Percentiles rank a stretch among this genome's conserved stretches.
phyloP scores from a whole-genome alignment of 768 basidiomycete species.

The Lactarius hengduanensis region DNA sequence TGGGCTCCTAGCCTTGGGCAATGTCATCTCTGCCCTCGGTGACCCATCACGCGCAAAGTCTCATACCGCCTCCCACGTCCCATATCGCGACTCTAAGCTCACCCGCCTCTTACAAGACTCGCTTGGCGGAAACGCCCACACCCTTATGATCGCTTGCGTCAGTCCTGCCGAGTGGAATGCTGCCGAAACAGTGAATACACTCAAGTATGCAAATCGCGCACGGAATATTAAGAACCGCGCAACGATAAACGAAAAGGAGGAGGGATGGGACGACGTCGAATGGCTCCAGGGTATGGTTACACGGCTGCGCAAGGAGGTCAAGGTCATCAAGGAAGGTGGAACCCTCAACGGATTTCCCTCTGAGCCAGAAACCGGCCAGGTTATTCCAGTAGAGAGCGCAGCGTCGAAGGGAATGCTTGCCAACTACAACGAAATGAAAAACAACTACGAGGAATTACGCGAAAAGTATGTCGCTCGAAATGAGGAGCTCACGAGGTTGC shows the following conservation, averaged over 20 bases:
- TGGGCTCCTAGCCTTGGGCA: conserved; percentile 92
- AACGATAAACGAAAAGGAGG: conserved; percentile 89
- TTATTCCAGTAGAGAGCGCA: conserved; percentile 34
- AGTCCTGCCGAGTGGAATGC: conserved; percentile 96
- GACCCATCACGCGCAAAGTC: conserved; percentile 88
- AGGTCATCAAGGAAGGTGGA: conserved; percentile 71
- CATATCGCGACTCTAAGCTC: conserved; percentile 98
- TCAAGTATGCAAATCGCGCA: conserved; percentile 97
- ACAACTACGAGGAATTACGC: conserved; percentile 80
- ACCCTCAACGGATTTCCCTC: conserved; percentile 28
- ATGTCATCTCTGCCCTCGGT: conserved; percentile 96
- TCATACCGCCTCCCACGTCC: conserved; percentile 83
- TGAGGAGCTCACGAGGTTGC: conserved; percentile 78
- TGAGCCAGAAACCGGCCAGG: conserved; percentile 18
- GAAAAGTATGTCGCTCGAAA: conserved; percentile 86
- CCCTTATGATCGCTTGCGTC: conserved; percentile 98
- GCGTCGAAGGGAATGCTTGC: conserved; percentile 74
- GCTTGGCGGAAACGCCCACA: conserved; percentile 95
- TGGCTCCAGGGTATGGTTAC: conserved; percentile 88
- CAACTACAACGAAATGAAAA: conserved; percentile 81
- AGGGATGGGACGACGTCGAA: conserved; percentile 98
- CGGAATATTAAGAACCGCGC: conserved; percentile 96
- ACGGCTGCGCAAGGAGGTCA: conserved; percentile 85
- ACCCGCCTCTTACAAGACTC: conserved; percentile 96
- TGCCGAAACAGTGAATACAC: conserved; percentile 88